Base-by-base conservation (phyloP, 2,329 filamentous ascomycete genomes). In the Myotisia sp. region DNA sequence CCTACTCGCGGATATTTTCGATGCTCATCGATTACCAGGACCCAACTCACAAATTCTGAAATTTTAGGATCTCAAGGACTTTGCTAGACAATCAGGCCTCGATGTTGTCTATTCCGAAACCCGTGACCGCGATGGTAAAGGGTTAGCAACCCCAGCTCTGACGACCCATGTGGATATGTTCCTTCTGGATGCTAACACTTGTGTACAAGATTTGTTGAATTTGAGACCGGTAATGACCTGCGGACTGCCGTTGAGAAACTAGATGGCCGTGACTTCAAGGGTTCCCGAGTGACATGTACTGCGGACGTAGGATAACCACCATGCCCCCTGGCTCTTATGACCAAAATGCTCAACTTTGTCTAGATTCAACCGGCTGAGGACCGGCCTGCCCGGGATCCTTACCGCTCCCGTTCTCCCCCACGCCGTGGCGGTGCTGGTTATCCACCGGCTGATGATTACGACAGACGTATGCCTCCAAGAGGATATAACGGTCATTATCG, bases 41-140 rank as follows among this genome's bases (percentile, higher is more conserved):
- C 81, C 86, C 82, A 90, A 79, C 70, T 71, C 26, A 13, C 28
- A 37, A 13, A 47, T 33, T 73, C 71, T 73, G 63, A 70, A 70
- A 76, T 67, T 77, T 65, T 85, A 98, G 90, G 90, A 98, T 63
- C 76, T 98, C 36, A 98, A 98, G 81, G 90, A 98, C 61, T 98
- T 98, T 64, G 90, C 90, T 43, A 85, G 90, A 56, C 83, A 92
- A 61, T 92, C 87, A 59, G 85, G 85, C 61, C 74, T 93, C 60
- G 90, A 95, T 59, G 90, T 98, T 46, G 90, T 98, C 52, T 98
- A 93, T 60, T 94, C 86, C 45, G 90, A 98, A 65, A 92, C 92
- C 41, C 85, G 87, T 52, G 86, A 92, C 56, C 80, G 79, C 46
- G 84, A 92, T 57, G 84, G 85, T 46, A 83, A 81, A 73, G 87